Evolutionary conservation across 176 grass and related monocot species (phyloP).

Genomic region (Triticum timopheevii): DNA sequence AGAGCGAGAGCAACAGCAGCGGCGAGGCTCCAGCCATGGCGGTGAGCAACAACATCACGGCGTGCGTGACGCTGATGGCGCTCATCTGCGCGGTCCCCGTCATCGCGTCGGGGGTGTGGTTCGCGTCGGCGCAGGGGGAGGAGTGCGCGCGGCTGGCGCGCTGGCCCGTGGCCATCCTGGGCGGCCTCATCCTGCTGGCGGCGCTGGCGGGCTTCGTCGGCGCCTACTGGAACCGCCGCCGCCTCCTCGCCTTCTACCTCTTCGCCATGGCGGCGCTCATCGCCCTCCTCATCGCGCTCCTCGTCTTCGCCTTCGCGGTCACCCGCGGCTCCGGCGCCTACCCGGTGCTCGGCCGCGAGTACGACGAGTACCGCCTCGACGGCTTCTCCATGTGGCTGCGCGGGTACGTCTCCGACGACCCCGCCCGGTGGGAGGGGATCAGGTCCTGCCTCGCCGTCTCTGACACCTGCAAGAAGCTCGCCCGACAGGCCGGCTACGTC

Average conservation of each 20-base stretch:
- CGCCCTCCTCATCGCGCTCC: constrained; percentile 64
- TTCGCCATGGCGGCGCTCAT: constrained; percentile 83
- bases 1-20: not conserved
- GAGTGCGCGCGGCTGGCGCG: constrained; percentile 85
- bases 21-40: constrained; percentile 38
- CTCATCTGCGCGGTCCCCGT: constrained; percentile 86
- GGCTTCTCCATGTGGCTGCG: constrained; percentile 87
- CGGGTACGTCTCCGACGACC: constrained; percentile 61
- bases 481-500: constrained; percentile 20
- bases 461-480: constrained; percentile 70
- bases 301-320: constrained; percentile 84
- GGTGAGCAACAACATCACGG: constrained; percentile 96
- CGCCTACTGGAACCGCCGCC: constrained; percentile 75
- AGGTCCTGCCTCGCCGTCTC: constrained; percentile 67
- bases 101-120: constrained; percentile 78
- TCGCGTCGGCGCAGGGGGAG: constrained; percentile 75
- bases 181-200: constrained; percentile 70
- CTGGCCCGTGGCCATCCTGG: constrained; percentile 84
- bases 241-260: constrained; percentile 91
- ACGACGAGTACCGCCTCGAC: constrained; percentile 76
- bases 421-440: constrained; percentile 54
- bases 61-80: constrained; percentile 65
- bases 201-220: constrained; percentile 88
- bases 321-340: constrained; percentile 54
- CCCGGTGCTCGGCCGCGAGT: constrained; percentile 58